Evolutionary conservation across 139 green algal species (phyloP).

Genomic region (Yamagishiella unicocca): DNA sequence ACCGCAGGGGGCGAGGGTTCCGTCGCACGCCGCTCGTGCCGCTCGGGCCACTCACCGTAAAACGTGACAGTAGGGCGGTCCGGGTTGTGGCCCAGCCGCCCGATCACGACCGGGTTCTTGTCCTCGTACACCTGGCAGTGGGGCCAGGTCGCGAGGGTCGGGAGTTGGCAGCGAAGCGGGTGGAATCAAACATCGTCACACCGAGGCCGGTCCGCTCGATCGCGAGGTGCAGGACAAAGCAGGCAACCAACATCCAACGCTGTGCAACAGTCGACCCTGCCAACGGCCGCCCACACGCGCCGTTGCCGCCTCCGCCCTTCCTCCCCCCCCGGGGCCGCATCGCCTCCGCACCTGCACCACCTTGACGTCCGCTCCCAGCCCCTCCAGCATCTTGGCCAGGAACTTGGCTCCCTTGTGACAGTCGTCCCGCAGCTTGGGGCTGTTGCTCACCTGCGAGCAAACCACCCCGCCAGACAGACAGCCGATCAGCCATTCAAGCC

Average conservation of each 20-base stretch:
- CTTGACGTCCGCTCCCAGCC: constrained; percentile 89
- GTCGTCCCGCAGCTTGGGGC: constrained; percentile 78
- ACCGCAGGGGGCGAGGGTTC: too few relatives aligned
- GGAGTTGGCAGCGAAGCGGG: neutral
- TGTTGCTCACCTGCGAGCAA: constrained; percentile 74
- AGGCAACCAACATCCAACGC: too few relatives aligned
- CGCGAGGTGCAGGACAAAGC: too few relatives aligned
- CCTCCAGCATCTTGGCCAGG: constrained; percentile 87
- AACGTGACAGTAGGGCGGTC: constrained; percentile 86
- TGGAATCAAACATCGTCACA: too few relatives aligned
- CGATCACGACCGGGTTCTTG: constrained; percentile 93
- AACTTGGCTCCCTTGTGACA: constrained; percentile 93
- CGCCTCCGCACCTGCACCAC: constrained; percentile 59
- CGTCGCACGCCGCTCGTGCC: too few relatives aligned
- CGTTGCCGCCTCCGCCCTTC: neutral
- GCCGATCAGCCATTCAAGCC: too few relatives aligned
- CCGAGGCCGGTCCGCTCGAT: too few relatives aligned
- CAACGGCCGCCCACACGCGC: too few relatives aligned
- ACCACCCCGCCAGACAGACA: too few relatives aligned
- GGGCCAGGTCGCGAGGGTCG: too few relatives aligned
- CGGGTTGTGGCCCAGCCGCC: constrained; percentile 75
- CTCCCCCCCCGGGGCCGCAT: too few relatives aligned
- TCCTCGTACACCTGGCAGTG: constrained; percentile 66
- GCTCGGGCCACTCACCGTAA: constrained; percentile 85
- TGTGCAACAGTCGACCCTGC: too few relatives aligned